Base-by-base conservation (phyloP, 169 alveolate species). In the Plasmodium vinckei region DNA sequence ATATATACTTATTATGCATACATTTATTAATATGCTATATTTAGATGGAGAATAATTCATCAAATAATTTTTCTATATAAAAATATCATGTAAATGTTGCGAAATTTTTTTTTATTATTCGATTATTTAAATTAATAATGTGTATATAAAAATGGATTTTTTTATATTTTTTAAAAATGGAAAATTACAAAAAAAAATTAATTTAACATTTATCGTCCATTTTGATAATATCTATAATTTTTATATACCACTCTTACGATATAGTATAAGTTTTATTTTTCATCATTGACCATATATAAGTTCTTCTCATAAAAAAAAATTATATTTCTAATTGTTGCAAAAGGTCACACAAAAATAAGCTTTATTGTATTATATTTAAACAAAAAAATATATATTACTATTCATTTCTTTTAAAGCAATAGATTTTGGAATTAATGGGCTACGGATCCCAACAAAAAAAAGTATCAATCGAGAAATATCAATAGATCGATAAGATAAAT, bases 1-100 rank as follows among this genome's bases (percentile, higher is more conserved):
- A 33, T 33, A 33, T 33, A 33, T 33, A 33, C 42, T 3, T 33
- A 33, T 33, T 19, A 57, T 17, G 25, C 19, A 57, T 17, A 19
- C 19, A 57, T 57, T n/a, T 57, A 19, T 57, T 57, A n/a, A 57
- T 57, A 19, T n/a, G 13, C 13, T 57, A 57, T 57, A 57, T 57
- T n/a, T 57, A 57, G 5, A 57, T 57, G 19, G 17, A 13, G 59
- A 13, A 13, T 13, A 51, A 51, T 51, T 33, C 42, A 33, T 33
- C 42, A 33, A 33, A 33, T 33, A 33, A 33, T 33, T 33, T 33
- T 33, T 33, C 42, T 33, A 33, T 33, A 33, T 33, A 33, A 33
- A 33, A 33, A 33, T 33, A 33, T 33, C 42, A 33, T 33, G 1
- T 33, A 33, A 33, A 4, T 33, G 42, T 33, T 33, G 42, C 42